phyloP scores from a whole-genome alignment of 306 rosid species.

The Quercus agrifolia region DNA sequence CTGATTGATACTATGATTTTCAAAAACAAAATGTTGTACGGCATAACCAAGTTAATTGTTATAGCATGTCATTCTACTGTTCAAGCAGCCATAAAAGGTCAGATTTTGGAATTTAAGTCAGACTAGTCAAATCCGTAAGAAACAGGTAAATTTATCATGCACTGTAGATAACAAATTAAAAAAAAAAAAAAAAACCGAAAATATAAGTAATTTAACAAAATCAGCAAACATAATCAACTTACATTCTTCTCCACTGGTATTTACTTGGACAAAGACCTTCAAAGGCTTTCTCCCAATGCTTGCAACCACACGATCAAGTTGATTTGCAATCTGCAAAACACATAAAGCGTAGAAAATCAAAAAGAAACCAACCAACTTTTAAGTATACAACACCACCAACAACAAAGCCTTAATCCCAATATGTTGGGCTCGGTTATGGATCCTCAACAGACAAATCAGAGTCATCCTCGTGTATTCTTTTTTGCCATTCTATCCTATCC shows the following conservation, averaged over 20 bases:
- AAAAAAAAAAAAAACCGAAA: not conserved
- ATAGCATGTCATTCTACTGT: not conserved
- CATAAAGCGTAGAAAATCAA: not conserved
- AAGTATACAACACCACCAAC: no score
- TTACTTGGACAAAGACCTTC: slow-evolving; percentile 84
- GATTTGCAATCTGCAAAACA: slow-evolving; percentile 67
- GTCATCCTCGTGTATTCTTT: no score
- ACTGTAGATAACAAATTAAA: not conserved
- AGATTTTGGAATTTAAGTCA: not conserved
- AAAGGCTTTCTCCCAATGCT: slow-evolving; percentile 77
- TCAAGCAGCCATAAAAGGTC: not conserved
- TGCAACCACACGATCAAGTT: slow-evolving; percentile 61
- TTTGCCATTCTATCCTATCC: no score
- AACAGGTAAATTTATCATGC: slow-evolving; percentile 15
- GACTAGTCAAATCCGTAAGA: not conserved
- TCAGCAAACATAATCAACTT: slow-evolving; percentile 25
- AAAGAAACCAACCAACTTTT: not conserved
- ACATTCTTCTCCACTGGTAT: slow-evolving; percentile 97
- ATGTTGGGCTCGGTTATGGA: not conserved
- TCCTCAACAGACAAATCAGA: not conserved
- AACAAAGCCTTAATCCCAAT: no score
- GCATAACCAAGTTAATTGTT: not conserved
- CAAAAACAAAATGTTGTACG: not conserved
- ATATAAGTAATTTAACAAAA: not conserved
- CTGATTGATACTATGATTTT: not conserved